Percentiles rank a stretch among this genome's conserved stretches.
These are phyloP conservation scores for Isabelozyma heimii DNA, from an alignment of 805 yeast genomes.

Conservation along the genomic window DNA sequence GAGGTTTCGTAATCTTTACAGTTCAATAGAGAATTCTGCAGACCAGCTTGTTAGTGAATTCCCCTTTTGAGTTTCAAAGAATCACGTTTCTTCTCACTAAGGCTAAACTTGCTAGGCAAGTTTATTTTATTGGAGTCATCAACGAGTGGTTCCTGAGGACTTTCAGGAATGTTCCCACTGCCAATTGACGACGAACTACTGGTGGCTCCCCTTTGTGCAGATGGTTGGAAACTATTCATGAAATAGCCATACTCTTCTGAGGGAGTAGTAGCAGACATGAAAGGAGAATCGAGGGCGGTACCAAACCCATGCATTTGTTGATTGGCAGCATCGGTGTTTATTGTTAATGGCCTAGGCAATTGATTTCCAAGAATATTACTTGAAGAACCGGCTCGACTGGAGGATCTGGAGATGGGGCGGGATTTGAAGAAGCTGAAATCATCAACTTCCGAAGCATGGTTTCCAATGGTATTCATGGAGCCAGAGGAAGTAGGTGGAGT, in stretches of 20 bases:
- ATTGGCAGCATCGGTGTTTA: slow-evolving; percentile 35
- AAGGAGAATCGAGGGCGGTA: slow-evolving; percentile 39
- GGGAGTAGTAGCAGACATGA: slow-evolving; percentile 37
- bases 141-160: background rate
- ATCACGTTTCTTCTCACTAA: slow-evolving; percentile 45
- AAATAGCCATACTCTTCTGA: slow-evolving; percentile 35
- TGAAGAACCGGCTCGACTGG: slow-evolving; percentile 11
- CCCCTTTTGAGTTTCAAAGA: slow-evolving; percentile 45
- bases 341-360: slow-evolving; percentile 34
- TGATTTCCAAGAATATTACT: too few species aligned
- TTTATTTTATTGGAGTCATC: slow-evolving; percentile 5
- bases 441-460: slow-evolving; percentile 23
- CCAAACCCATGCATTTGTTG: slow-evolving; percentile 14
- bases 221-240: slow-evolving; percentile 12
- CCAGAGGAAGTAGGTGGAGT: slow-evolving; percentile 11
- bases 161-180: background rate
- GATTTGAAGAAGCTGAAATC: slow-evolving; percentile 26
- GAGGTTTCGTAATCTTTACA: too few species aligned
- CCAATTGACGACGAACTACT: background rate
- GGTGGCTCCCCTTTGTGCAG: background rate
- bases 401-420: slow-evolving; percentile 11
- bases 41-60: slow-evolving; percentile 23
- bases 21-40: background rate
- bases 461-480: slow-evolving; percentile 2
- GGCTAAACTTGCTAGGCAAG: slow-evolving; percentile 30